Conservation (phyloP, 2,329 filamentous ascomycete genomes). For the Ampelomyces quisqualis region DNA sequence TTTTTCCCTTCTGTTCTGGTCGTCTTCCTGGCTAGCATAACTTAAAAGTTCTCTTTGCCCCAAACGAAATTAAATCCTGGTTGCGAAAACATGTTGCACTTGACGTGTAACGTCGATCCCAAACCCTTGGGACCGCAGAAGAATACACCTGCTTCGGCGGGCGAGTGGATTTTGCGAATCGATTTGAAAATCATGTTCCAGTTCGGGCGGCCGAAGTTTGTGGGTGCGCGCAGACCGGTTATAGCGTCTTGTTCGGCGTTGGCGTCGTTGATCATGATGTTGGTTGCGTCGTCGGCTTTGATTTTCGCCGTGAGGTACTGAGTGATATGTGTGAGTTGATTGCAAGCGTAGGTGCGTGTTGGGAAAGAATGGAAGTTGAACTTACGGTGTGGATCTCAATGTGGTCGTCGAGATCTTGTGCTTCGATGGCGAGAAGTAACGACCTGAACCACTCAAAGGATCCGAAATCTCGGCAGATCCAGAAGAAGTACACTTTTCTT, state of each 20-base stretch:
- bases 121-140: constrained; percentile 83
- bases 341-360: too few relatives aligned
- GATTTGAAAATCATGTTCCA: constrained; percentile 89
- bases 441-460: constrained; percentile 90
- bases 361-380: constrained; percentile 5
- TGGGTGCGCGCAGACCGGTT: constrained; percentile 76
- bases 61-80: constrained; percentile 70
- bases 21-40: too few relatives aligned
- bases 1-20: too few relatives aligned
- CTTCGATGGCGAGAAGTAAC: constrained; percentile 79
- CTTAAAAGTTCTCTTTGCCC: constrained; percentile 72
- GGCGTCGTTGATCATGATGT: constrained; percentile 91
- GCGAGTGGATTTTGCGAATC: constrained; percentile 67
- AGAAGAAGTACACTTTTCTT: constrained; percentile 89
- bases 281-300: constrained; percentile 80
- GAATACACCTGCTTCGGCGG: constrained; percentile 53
- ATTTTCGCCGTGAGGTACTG: constrained; percentile 82
- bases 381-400: constrained; percentile 80
- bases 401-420: constrained; percentile 77
- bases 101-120: constrained; percentile 74
- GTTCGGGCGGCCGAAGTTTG: constrained; percentile 83
- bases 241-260: constrained; percentile 83
- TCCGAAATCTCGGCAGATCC: constrained; percentile 85
- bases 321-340: too few relatives aligned
- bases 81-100: constrained; percentile 86